A percentile compares a stretch with the other conserved stretches of the same genome.
These are phyloP conservation scores for Backusella circina DNA, from an alignment of 192 early-diverging fungal species.

Conservation along the genomic window DNA sequence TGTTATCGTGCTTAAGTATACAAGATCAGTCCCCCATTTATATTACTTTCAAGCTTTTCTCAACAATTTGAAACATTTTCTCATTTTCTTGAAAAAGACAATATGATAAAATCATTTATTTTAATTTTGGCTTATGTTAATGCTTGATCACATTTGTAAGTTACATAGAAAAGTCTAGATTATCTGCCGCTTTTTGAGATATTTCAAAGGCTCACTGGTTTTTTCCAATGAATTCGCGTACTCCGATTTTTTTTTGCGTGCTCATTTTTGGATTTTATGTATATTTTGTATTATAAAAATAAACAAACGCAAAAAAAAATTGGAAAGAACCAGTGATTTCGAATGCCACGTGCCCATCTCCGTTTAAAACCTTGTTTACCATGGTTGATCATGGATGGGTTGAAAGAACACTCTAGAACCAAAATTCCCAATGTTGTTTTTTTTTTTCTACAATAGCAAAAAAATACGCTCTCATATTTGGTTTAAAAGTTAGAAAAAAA, in stretches of 20 bases:
- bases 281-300: too few relatives aligned
- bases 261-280: too few relatives aligned
- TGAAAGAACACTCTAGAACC: background rate
- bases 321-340: too few relatives aligned
- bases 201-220: too few relatives aligned
- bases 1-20: too few relatives aligned
- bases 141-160: background rate
- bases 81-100: too few relatives aligned
- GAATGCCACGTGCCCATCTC: background rate
- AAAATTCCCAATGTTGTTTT: background rate
- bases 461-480: background rate
- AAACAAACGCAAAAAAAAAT: too few relatives aligned
- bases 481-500: background rate
- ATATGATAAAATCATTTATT: background rate
- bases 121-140: background rate
- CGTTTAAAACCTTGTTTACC: background rate
- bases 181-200: background rate
- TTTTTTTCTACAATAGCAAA: background rate
- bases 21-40: too few relatives aligned
- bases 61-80: too few relatives aligned
- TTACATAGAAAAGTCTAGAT: background rate
- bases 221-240: too few relatives aligned
- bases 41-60: too few relatives aligned
- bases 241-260: too few relatives aligned
- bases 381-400: background rate